Percentiles rank a stretch among this genome's conserved stretches.
phyloP scores from a whole-genome alignment of 2,329 filamentous ascomycete genomes.

The Fusarium succisae region DNA sequence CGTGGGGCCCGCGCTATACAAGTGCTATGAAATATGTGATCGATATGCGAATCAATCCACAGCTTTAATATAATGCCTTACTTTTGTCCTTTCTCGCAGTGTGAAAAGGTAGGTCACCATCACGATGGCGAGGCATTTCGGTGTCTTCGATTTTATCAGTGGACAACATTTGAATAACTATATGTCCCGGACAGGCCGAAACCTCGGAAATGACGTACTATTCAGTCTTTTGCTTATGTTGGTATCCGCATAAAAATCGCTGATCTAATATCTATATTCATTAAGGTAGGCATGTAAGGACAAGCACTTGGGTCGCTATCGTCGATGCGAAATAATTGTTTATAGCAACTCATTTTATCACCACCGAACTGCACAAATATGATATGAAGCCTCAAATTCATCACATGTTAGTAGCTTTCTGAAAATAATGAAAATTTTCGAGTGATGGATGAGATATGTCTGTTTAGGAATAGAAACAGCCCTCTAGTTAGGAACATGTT shows the following conservation, averaged over 20 bases:
- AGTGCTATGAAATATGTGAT: background rate
- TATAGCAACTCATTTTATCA: background rate
- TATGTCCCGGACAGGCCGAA: background rate
- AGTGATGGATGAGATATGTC: background rate
- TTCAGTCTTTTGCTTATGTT: background rate
- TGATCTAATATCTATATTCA: background rate
- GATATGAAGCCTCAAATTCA: background rate
- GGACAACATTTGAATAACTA: background rate
- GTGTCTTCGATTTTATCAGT: background rate
- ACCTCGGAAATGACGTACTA: background rate
- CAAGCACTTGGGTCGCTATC: background rate
- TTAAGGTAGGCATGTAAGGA: background rate
- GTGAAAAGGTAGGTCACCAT: background rate
- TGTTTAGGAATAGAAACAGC: background rate
- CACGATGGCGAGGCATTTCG: background rate
- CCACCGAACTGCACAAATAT: background rate
- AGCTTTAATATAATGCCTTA: background rate
- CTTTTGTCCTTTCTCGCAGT: background rate
- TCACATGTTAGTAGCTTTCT: background rate
- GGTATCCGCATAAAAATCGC: background rate
- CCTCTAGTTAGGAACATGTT: background rate
- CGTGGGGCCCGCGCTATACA: background rate
- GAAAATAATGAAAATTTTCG: background rate
- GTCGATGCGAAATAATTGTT: background rate
- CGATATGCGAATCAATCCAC: background rate